A percentile compares a stretch with the other conserved stretches of the same genome.
phyloP scores from a whole-genome alignment of 2,329 filamentous ascomycete genomes.

The Acephala macrosclerotiorum region DNA sequence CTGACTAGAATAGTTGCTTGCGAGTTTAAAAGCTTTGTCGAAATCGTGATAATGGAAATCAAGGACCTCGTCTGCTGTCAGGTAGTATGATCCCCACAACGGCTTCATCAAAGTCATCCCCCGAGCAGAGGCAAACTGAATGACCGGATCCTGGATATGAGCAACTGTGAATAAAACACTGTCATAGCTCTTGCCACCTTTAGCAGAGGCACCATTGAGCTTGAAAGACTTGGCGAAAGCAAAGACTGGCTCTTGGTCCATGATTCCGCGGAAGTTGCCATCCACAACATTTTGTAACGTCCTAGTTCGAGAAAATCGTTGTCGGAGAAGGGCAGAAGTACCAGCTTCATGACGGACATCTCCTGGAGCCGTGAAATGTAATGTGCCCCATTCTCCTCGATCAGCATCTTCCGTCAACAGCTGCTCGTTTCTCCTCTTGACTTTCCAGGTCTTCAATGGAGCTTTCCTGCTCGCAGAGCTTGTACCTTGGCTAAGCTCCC shows the following conservation, averaged over 20 bases:
- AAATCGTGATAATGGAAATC: constrained; percentile 82
- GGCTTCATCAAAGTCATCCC: constrained; percentile 81
- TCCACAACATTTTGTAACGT: constrained; percentile 73
- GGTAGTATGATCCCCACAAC: constrained; percentile 80
- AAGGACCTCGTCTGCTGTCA: constrained; percentile 67
- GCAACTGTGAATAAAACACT: constrained; percentile 78
- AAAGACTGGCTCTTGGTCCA: constrained; percentile 83
- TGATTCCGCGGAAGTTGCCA: constrained; percentile 70
- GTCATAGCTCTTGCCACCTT: constrained; percentile 45
- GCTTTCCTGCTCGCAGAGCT: constrained; percentile 46
- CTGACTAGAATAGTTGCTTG: constrained; percentile 76
- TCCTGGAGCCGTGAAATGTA: constrained; percentile 77
- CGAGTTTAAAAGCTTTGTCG: constrained; percentile 65
- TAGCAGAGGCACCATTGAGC: constrained; percentile 48
- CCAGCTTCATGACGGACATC: constrained; percentile 75
- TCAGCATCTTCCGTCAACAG: constrained; percentile 79
- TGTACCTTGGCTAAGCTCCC: constrained; percentile 63
- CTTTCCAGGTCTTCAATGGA: constrained; percentile 70
- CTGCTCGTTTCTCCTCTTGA: constrained; percentile 66
- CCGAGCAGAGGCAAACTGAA: constrained; percentile 78
- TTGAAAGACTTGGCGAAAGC: constrained; percentile 75
- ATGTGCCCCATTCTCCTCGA: constrained; percentile 82
- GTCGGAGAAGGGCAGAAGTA: constrained; percentile 69
- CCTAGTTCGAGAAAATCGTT: constrained; percentile 73
- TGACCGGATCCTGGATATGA: constrained; percentile 79